Conservation (phyloP, 345 rosid genomes). For the Rhizophora mangle region DNA sequence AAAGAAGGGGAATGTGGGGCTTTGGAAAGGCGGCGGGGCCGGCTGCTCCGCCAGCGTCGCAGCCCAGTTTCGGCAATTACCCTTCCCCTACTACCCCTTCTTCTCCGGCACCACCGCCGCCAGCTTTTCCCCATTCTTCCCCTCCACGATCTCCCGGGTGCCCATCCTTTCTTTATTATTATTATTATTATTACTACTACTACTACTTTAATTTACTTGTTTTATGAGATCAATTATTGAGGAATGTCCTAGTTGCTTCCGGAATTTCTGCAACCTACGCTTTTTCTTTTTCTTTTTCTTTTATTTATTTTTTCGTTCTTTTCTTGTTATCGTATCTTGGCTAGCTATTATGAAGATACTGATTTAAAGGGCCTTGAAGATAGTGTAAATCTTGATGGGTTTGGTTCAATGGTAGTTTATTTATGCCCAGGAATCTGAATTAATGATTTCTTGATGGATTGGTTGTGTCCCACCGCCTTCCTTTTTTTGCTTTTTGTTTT, state of each 20-base stretch:
- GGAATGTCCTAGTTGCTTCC: too few species aligned
- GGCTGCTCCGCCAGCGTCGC: constrained; percentile 11
- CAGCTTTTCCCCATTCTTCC: constrained; percentile 4
- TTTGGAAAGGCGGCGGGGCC: constrained; percentile 56
- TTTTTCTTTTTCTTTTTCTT: too few species aligned
- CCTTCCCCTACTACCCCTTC: constrained; percentile 30
- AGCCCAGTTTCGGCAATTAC: constrained; percentile 26
- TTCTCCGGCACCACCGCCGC: constrained; percentile 20
- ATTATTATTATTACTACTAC: not conserved
- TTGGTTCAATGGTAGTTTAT: too few species aligned
- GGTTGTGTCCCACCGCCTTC: not conserved
- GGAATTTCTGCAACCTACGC: too few species aligned
- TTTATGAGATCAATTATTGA: too few species aligned
- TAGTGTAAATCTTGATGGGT: too few species aligned
- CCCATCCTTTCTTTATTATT: not conserved
- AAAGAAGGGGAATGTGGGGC: constrained; percentile 29
- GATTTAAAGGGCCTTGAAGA: too few species aligned
- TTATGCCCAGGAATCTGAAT: too few species aligned
- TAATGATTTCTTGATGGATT: not conserved
- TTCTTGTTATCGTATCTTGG: too few species aligned
- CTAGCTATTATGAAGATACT: too few species aligned
- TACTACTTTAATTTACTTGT: not conserved
- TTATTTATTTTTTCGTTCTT: too few species aligned
- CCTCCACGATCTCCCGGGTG: constrained; percentile 27
- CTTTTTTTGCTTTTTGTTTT: not conserved